Conservation (phyloP, 1,139 yeast species). For the Protomyces pachydermus region DNA sequence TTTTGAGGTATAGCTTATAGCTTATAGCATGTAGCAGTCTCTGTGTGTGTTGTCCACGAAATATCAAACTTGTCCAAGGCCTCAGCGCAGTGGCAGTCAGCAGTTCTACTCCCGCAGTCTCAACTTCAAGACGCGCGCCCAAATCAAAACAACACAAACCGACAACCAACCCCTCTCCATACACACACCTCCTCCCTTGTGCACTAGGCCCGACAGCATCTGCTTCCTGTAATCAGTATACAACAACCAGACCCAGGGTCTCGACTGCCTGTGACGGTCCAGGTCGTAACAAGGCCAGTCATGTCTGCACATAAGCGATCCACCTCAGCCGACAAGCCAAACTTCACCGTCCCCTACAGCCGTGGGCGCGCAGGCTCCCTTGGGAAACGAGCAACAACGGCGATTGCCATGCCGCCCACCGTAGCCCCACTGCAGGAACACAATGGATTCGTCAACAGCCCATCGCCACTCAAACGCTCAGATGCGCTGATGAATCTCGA, state of each 20-base stretch:
- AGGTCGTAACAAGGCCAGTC: neutral
- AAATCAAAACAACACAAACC: no score
- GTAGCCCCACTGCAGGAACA: neutral
- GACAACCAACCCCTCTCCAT: no score
- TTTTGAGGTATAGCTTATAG: no score
- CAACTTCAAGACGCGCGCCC: no score
- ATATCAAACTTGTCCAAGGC: no score
- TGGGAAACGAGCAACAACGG: neutral
- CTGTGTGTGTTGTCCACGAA: no score
- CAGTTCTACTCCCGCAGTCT: no score
- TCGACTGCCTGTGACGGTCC: neutral
- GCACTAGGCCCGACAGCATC: no score
- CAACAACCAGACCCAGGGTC: neutral
- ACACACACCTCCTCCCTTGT: no score
- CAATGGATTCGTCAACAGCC: conserved; percentile 15
- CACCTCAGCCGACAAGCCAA: conserved; percentile 10
- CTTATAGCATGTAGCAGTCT: no score
- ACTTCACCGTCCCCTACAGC: conserved; percentile 21
- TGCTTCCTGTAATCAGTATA: no score
- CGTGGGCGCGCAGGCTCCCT: conserved; percentile 20
- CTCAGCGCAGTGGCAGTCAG: no score
- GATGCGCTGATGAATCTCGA: conserved; percentile 33
- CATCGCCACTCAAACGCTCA: conserved; percentile 22
- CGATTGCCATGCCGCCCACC: conserved; percentile 9
- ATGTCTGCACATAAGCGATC: conserved; percentile 17